These are phyloP conservation scores for Aegle marmelos DNA, from an alignment of 345 rosid species.

Conservation along the genomic window DNA sequence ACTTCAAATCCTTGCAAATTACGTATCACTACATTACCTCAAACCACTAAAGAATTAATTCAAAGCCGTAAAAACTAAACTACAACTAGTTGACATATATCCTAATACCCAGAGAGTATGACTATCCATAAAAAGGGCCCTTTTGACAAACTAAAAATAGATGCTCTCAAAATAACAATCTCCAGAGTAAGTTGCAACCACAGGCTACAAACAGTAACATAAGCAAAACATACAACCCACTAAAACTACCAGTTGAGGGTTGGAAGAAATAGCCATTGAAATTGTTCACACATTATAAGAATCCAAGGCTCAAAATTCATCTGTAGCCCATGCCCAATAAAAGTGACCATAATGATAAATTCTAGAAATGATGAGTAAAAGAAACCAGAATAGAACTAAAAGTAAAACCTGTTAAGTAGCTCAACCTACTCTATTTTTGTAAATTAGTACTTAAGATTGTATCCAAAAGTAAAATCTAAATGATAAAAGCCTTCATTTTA, in stretches of 20 bases:
- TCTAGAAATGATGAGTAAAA: not conserved
- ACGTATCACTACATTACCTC: not conserved
- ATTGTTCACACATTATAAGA: not conserved
- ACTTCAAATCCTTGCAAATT: too few species aligned
- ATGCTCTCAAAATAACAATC: not conserved
- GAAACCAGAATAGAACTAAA: not conserved
- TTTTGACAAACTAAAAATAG: not conserved
- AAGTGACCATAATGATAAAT: not conserved
- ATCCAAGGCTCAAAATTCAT: not conserved
- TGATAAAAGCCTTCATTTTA: not conserved
- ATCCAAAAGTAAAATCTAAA: not conserved
- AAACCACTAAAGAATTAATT: not conserved
- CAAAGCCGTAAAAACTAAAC: not conserved
- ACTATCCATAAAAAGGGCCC: not conserved
- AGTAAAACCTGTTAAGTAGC: not conserved
- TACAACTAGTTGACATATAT: not conserved
- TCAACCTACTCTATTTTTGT: not conserved
- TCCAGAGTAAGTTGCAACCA: not conserved
- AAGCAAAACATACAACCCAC: not conserved
- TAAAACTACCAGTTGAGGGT: not conserved
- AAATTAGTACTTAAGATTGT: not conserved
- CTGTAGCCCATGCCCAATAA: not conserved
- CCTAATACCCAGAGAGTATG: not conserved
- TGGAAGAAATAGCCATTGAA: not conserved
- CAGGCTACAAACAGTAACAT: not conserved